A percentile compares a stretch with the other conserved stretches of the same genome.
These are phyloP conservation scores for Metarhizium guizhouense DNA, from an alignment of 2,329 filamentous ascomycete species.

Conservation along the genomic window DNA sequence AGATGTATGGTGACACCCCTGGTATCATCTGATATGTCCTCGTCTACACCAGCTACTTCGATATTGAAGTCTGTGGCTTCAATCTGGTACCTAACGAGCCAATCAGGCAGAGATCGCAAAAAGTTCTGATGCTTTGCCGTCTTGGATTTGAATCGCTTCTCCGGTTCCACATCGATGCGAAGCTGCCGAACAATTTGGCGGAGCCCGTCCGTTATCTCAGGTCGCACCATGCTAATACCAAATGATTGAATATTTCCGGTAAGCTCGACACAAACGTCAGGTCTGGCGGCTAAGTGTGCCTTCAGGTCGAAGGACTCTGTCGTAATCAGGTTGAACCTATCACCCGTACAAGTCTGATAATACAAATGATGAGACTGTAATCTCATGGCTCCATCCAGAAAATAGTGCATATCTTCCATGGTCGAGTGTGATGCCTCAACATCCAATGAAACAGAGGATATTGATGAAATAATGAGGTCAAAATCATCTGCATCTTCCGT, in stretches of 20 bases:
- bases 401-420: slow-evolving; percentile 78
- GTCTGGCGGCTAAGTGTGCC: slow-evolving; percentile 72
- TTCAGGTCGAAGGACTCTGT: slow-evolving; percentile 86
- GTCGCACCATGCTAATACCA: slow-evolving; percentile 78
- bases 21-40: slow-evolving; percentile 70
- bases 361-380: slow-evolving; percentile 84
- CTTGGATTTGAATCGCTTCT: slow-evolving; percentile 41
- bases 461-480: slow-evolving; percentile 88
- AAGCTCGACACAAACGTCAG: slow-evolving; percentile 74
- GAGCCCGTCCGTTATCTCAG: slow-evolving; percentile 86
- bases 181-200: slow-evolving; percentile 86
- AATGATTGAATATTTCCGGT: slow-evolving; percentile 78
- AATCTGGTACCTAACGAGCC: slow-evolving; percentile 76
- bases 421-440: slow-evolving; percentile 92
- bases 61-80: slow-evolving; percentile 84
- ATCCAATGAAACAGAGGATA: slow-evolving; percentile 88
- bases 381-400: slow-evolving; percentile 70
- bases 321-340: slow-evolving; percentile 76
- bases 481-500: slow-evolving; percentile 67
- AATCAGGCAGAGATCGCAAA: slow-evolving; percentile 68
- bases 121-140: slow-evolving; percentile 54
- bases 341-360: slow-evolving; percentile 80
- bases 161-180: slow-evolving; percentile 56
- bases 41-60: slow-evolving; percentile 83
- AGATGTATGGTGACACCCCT: slow-evolving; percentile 79